A percentile compares a stretch with the other conserved stretches of the same genome.
phyloP scores from a whole-genome alignment of 2,329 filamentous ascomycete genomes.

The Venturia pyrina region DNA sequence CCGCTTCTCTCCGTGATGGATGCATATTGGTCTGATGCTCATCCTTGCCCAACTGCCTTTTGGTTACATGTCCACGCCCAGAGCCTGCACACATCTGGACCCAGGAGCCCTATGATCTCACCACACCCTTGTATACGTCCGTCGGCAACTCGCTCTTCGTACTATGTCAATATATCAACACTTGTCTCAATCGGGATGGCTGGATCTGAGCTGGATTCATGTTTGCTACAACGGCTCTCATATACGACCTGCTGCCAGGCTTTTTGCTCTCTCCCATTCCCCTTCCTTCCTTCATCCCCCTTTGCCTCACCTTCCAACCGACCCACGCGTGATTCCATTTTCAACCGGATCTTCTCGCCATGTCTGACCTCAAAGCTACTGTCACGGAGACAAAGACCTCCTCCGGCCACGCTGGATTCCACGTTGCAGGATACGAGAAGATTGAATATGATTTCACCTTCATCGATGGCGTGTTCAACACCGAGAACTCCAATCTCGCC shows the following conservation, averaged over 20 bases:
- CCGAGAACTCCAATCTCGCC: conserved; percentile 50
- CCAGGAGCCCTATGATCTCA: neutral
- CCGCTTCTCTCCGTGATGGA: neutral
- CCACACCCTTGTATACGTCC: neutral
- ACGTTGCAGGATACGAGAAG: conserved; percentile 65
- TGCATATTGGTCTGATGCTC: neutral
- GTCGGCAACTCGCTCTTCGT: neutral
- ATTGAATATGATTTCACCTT: conserved; percentile 69
- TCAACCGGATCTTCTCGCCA: conserved; percentile 24
- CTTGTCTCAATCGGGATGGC: neutral
- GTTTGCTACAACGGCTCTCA: neutral
- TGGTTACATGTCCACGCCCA: neutral
- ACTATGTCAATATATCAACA: neutral
- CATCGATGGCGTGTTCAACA: conserved; percentile 57
- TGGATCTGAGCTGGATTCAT: neutral
- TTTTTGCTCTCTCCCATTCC: neutral
- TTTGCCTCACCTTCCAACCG: neutral
- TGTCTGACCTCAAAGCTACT: conserved; percentile 61
- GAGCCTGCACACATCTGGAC: neutral
- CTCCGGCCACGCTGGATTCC: conserved; percentile 41
- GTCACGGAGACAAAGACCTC: conserved; percentile 50
- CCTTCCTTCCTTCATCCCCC: neutral
- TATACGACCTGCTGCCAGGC: neutral
- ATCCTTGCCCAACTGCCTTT: neutral
- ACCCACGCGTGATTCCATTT: conserved; percentile 10